Conservation (phyloP, 129 eudicot genomes). For the Escallonia rubra region DNA sequence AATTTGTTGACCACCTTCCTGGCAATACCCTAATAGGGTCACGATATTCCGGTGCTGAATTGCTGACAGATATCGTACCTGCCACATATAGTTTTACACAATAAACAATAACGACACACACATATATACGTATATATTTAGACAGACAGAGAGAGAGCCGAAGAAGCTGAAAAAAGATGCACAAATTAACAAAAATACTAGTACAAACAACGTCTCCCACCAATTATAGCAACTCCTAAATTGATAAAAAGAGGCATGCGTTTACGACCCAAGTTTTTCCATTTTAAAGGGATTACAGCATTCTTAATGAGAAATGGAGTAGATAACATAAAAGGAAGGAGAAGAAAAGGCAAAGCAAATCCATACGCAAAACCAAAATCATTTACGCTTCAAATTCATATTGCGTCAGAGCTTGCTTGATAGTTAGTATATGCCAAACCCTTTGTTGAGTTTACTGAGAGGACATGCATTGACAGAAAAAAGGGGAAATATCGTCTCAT, state of each 20-base stretch:
- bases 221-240: background rate
- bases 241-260: background rate
- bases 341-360: too few relatives aligned
- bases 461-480: too few relatives aligned
- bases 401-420: too few relatives aligned
- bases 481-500: too few relatives aligned
- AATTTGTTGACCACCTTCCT: slow-evolving; percentile 73
- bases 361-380: too few relatives aligned
- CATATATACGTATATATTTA: background rate
- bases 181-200: background rate
- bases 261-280: background rate
- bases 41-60: slow-evolving; percentile 92
- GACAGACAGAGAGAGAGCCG: background rate
- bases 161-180: background rate
- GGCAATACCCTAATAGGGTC: slow-evolving; percentile 90
- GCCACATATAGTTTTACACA: slow-evolving; percentile 10
- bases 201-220: background rate
- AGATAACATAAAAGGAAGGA: background rate
- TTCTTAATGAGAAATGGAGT: background rate
- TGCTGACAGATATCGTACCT: slow-evolving; percentile 91
- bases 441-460: too few relatives aligned
- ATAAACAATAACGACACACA: background rate
- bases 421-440: too few relatives aligned
- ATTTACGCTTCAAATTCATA: too few relatives aligned
- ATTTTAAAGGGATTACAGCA: background rate